These are phyloP conservation scores for Trichoderma gracile DNA, from an alignment of 2,329 filamentous ascomycete species.

Conservation along the genomic window DNA sequence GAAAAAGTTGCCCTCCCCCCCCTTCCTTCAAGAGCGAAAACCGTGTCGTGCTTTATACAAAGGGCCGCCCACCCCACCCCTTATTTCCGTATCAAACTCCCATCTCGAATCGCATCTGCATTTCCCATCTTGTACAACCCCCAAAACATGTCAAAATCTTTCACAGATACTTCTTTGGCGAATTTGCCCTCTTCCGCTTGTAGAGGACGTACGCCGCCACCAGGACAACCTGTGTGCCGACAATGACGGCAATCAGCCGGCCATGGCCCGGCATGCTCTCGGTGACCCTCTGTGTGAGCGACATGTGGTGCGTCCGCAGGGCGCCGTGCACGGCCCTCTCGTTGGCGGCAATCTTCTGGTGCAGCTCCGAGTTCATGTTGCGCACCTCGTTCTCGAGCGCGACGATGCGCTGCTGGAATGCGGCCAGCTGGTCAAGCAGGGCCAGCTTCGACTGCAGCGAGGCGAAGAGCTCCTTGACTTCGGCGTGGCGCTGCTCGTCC, in stretches of 20 bases:
- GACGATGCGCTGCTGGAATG: constrained; percentile 49
- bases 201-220: constrained; percentile 71
- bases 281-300: constrained; percentile 50
- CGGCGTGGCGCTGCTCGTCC: constrained; percentile 58
- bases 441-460: constrained; percentile 50
- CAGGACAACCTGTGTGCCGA: constrained; percentile 73
- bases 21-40: neutral
- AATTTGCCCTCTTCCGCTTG: constrained; percentile 71
- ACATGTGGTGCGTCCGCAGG: constrained; percentile 52
- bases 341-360: constrained; percentile 51
- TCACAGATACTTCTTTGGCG: constrained; percentile 91
- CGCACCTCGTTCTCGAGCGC: constrained; percentile 61
- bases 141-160: neutral
- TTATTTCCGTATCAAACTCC: too few species aligned
- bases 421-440: constrained; percentile 47
- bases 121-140: constrained; percentile 8
- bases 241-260: constrained; percentile 65
- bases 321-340: constrained; percentile 56
- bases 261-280: constrained; percentile 52
- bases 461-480: constrained; percentile 51
- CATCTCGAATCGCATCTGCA: constrained; percentile 5
- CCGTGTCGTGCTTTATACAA: constrained; percentile 14
- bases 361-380: constrained; percentile 57
- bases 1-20: neutral
- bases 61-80: neutral